A percentile compares a stretch with the other conserved stretches of the same genome.
Conservation (phyloP, 331 rosid genomes). For the Malus hybrid region DNA sequence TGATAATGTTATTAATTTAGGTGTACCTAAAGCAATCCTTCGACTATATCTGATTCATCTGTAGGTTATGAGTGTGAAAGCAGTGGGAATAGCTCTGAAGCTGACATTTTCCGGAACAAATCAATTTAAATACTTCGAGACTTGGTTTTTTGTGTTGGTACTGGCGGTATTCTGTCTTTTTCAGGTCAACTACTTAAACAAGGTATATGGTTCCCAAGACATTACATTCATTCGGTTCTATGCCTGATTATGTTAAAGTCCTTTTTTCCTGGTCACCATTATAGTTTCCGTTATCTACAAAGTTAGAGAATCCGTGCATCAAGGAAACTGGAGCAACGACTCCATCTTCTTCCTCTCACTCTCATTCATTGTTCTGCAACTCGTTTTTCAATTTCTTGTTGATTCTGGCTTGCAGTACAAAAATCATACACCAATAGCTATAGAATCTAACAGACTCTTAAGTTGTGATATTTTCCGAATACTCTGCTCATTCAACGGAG, state of each 20-base stretch:
- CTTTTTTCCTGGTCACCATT: not conserved
- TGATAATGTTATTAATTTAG: not conserved
- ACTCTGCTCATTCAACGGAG: too few species aligned
- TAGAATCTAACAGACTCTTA: too few species aligned
- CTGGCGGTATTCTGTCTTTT: slow-evolving; percentile 47
- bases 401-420: too few species aligned
- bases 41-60: slow-evolving; percentile 2
- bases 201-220: slow-evolving; percentile 30
- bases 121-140: slow-evolving; percentile 62
- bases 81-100: slow-evolving; percentile 81
- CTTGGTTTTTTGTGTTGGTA: slow-evolving; percentile 62
- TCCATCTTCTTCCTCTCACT: too few species aligned
- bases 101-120: slow-evolving; percentile 66
- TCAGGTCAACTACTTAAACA: slow-evolving; percentile 90
- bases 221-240: not conserved
- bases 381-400: too few species aligned
- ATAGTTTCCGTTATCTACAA: not conserved
- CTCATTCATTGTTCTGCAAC: too few species aligned
- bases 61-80: slow-evolving; percentile 91
- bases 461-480: too few species aligned
- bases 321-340: too few species aligned
- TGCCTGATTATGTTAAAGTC: not conserved
- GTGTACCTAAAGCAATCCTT: not conserved
- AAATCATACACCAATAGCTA: too few species aligned
- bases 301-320: not conserved